Evolutionary conservation across 129 eudicot species (phyloP).

Genomic region (Flaveria linearis): DNA sequence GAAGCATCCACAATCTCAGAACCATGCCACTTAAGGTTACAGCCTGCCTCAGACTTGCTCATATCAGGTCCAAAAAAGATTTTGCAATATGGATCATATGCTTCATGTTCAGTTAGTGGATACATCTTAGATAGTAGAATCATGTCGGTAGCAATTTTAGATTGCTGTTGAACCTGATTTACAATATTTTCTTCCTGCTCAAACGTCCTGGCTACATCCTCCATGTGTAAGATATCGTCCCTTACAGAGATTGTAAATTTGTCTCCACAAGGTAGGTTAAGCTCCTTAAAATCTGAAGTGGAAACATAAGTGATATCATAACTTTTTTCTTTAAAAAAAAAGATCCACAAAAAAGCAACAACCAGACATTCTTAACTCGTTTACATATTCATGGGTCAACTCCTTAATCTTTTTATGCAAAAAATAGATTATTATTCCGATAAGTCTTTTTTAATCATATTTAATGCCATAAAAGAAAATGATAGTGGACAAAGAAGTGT

Average conservation of each 20-base stretch:
- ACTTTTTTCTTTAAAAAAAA: not conserved
- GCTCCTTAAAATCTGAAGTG: conserved; percentile 53
- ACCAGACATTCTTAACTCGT: not conserved
- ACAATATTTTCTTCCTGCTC: conserved; percentile 62
- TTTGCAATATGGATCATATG: conserved; percentile 68
- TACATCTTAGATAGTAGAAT: conserved; percentile 49
- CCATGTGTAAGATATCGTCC: conserved; percentile 71
- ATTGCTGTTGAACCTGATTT: conserved; percentile 47
- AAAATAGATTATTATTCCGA: not conserved
- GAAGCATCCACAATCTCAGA: conserved; percentile 40
- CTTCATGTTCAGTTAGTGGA: conserved; percentile 55
- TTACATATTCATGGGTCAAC: conserved; percentile 3
- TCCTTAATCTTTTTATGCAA: not conserved
- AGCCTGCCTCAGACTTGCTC: conserved; percentile 32
- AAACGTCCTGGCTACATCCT: conserved; percentile 72
- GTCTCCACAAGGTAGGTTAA: conserved; percentile 70
- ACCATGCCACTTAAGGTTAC: not conserved
- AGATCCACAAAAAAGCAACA: not conserved
- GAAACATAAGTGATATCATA: conserved; percentile 16
- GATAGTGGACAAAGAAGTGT: not conserved
- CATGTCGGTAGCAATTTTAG: conserved; percentile 51
- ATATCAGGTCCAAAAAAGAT: conserved; percentile 30
- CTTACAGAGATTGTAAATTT: conserved; percentile 53
- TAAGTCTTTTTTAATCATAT: not conserved
- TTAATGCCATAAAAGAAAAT: not conserved